These are phyloP conservation scores for Meyerozyma guilliermondii DNA, from an alignment of 1,139 yeast species.

Conservation along the genomic window DNA sequence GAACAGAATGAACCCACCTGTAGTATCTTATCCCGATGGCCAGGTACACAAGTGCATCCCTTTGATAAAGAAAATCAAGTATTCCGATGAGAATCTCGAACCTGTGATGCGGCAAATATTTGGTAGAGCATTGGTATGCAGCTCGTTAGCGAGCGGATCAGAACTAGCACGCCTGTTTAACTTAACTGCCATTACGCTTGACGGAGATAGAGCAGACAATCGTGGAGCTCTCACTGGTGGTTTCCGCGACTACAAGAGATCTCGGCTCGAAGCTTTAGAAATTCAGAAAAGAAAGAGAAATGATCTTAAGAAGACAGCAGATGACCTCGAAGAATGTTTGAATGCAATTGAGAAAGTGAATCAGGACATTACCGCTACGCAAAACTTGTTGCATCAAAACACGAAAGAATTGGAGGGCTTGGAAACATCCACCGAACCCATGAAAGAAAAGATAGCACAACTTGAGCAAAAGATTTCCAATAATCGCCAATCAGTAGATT, in stretches of 20 bases:
- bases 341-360: constrained; percentile 21
- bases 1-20: constrained; percentile 50
- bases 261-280: constrained; percentile 68
- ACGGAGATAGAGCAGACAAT: constrained; percentile 85
- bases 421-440: constrained; percentile 38
- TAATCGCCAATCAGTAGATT: constrained; percentile 36
- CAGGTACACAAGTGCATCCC: constrained; percentile 62
- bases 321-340: constrained; percentile 17
- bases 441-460: constrained; percentile 37
- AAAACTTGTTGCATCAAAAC: constrained; percentile 43
- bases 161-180: constrained; percentile 60
- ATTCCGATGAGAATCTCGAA: constrained; percentile 43
- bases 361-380: constrained; percentile 23
- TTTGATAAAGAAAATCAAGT: constrained; percentile 65
- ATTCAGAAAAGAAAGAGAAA: constrained; percentile 46
- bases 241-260: constrained; percentile 61
- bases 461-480: constrained; percentile 36
- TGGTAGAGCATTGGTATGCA: constrained; percentile 75
- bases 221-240: constrained; percentile 91
- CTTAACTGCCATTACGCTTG: constrained; percentile 77
- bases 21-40: constrained; percentile 48
- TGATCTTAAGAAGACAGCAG: constrained; percentile 37
- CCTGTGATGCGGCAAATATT: constrained; percentile 75
- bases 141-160: constrained; percentile 63
- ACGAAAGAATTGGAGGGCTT: constrained; percentile 33